Percentiles rank a stretch among this genome's conserved stretches.
Conservation (phyloP, 768 basidiomycete species). For the Suillus variegatus region DNA sequence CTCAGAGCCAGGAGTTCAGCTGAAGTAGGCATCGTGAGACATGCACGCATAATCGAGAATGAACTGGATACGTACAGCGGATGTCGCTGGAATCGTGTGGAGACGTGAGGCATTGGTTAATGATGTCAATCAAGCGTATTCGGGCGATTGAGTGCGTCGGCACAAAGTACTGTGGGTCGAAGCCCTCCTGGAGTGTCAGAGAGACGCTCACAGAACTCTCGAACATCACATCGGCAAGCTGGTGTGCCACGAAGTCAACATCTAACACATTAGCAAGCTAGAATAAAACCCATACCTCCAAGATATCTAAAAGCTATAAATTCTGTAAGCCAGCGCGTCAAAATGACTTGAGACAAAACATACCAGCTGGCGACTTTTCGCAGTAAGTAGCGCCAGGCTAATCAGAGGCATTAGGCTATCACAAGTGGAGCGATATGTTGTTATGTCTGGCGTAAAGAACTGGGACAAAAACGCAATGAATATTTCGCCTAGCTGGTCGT, state of each 20-base stretch:
- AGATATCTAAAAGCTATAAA: background rate
- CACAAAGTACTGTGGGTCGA: background rate
- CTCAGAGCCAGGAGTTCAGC: background rate
- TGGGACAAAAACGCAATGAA: background rate
- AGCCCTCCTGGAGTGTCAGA: background rate
- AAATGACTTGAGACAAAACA: background rate
- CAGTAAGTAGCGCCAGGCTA: background rate
- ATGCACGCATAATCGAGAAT: background rate
- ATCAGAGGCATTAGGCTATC: background rate
- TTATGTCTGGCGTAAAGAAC: background rate
- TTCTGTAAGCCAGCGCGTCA: background rate
- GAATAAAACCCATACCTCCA: background rate
- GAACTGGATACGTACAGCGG: background rate
- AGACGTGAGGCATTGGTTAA: background rate
- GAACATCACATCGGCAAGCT: background rate
- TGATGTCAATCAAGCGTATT: background rate
- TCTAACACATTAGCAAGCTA: no score
- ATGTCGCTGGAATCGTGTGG: background rate
- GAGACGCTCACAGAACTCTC: background rate
- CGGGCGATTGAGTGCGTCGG: background rate
- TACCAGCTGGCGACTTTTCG: background rate
- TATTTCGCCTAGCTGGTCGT: background rate
- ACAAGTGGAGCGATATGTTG: background rate
- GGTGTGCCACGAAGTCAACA: background rate
- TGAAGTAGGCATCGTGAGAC: background rate